A percentile compares a stretch with the other conserved stretches of the same genome.
These are phyloP conservation scores for Fusarium albidum DNA, from an alignment of 2,329 filamentous ascomycete genomes.

Conservation along the genomic window DNA sequence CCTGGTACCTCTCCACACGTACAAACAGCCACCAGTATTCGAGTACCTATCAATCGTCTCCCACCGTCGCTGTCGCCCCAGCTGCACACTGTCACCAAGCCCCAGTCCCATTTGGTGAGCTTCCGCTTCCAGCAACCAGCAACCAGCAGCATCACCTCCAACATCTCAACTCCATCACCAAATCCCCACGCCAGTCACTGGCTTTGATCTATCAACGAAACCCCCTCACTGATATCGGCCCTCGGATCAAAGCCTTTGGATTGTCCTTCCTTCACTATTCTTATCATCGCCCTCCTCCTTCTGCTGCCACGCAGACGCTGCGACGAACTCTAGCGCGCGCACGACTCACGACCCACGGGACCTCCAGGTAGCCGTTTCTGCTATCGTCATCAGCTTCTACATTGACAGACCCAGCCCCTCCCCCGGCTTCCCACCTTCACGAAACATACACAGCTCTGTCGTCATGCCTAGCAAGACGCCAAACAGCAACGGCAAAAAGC, in stretches of 20 bases:
- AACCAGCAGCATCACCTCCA: conserved; percentile 33
- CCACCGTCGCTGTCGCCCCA: conserved; percentile 15
- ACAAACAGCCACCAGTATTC: not conserved
- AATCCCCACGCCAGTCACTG: conserved; percentile 17
- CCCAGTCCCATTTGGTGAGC: conserved; percentile 34
- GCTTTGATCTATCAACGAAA: conserved; percentile 2
- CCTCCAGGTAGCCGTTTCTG: conserved; percentile 14
- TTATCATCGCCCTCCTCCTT: conserved; percentile 9
- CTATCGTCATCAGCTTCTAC: conserved; percentile 31
- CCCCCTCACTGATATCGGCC: conserved; percentile 5
- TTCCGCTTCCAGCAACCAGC: conserved; percentile 34
- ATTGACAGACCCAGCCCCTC: conserved; percentile 21
- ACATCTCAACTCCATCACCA: conserved; percentile 23
- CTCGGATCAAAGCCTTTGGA: conserved; percentile 5
- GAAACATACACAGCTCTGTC: conserved; percentile 24
- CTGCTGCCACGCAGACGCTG: conserved; percentile 21
- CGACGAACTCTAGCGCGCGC: conserved; percentile 39
- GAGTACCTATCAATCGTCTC: conserved; percentile 35
- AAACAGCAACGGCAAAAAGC: conserved; percentile 75
- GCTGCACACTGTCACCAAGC: conserved; percentile 30
- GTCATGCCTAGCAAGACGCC: conserved; percentile 78
- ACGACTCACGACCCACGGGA: conserved; percentile 37
- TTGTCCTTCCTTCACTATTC: not conserved
- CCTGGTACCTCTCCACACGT: conserved; percentile 34
- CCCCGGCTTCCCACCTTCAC: conserved; percentile 1